A percentile compares a stretch with the other conserved stretches of the same genome.
These are phyloP conservation scores for Pestalotiopsis sp. DNA, from an alignment of 2,329 filamentous ascomycete species.

Conservation along the genomic window DNA sequence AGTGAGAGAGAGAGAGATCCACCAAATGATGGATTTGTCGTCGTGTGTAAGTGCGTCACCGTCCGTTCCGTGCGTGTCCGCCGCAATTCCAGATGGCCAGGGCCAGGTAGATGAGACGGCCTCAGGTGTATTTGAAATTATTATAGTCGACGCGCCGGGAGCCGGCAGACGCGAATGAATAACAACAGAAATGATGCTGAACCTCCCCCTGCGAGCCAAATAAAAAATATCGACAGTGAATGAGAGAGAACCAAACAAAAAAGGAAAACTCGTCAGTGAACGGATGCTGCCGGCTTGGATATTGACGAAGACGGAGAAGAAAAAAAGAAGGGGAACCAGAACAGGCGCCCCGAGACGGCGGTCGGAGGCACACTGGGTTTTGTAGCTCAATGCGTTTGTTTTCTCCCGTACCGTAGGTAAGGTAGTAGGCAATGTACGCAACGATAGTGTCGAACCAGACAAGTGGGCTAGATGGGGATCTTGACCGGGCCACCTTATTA, in stretches of 20 bases:
- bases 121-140: not conserved
- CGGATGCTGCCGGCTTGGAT: not conserved
- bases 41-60: conserved; percentile 3
- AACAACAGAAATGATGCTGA: not conserved
- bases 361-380: not conserved
- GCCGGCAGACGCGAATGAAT: not conserved
- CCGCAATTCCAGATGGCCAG: not conserved
- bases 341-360: not conserved
- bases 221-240: not conserved
- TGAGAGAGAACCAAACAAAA: not conserved
- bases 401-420: not conserved
- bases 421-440: not conserved
- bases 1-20: not conserved
- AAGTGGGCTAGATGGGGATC: not conserved
- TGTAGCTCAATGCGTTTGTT: conserved; percentile 3
- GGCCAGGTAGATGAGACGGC: not conserved
- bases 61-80: not conserved
- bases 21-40: conserved; percentile 2
- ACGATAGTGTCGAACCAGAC: conserved; percentile 8
- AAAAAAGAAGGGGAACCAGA: not conserved
- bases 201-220: not conserved
- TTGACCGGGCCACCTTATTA: not conserved
- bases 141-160: not conserved
- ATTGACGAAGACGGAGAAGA: not conserved
- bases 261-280: not conserved